Conservation (phyloP, 768 basidiomycete species). For the Amanita phalloides region DNA sequence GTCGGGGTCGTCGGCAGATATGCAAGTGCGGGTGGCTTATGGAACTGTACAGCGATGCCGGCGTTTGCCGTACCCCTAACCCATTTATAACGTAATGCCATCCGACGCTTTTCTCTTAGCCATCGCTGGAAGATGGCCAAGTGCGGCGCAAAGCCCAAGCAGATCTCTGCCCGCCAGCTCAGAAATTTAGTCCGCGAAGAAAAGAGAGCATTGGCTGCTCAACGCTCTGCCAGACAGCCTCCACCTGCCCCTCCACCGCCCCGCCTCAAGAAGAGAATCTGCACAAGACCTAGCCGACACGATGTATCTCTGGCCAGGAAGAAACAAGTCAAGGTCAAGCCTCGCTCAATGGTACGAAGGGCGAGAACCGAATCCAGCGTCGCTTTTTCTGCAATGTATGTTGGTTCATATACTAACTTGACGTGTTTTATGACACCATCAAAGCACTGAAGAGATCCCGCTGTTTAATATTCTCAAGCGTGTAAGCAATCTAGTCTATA, state of each 20-base stretch:
- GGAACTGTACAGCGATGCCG: slow-evolving; percentile 28
- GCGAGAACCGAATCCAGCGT: slow-evolving; percentile 2
- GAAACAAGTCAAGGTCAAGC: background rate
- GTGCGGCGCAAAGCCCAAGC: slow-evolving; percentile 5
- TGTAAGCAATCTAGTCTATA: background rate
- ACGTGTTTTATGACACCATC: background rate
- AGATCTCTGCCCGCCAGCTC: slow-evolving; percentile 3
- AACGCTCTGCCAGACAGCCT: background rate
- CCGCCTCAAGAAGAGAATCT: background rate
- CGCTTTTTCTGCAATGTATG: slow-evolving; percentile 3
- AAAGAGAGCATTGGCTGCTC: background rate
- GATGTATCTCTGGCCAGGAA: slow-evolving; percentile 1
- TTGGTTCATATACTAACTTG: background rate
- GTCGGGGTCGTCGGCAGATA: slow-evolving; percentile 24
- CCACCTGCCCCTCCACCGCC: background rate
- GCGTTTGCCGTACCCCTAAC: slow-evolving; percentile 28
- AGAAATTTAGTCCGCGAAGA: background rate
- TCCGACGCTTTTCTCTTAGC: background rate
- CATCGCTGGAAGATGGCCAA: slow-evolving; percentile 7
- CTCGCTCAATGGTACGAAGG: background rate
- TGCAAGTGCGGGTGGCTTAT: slow-evolving; percentile 27
- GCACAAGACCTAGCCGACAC: background rate
- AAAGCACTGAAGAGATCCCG: slow-evolving; percentile 3
- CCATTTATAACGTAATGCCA: slow-evolving; percentile 7
- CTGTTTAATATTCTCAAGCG: slow-evolving; percentile 1